Percentiles rank a stretch among this genome's conserved stretches.
Evolutionary conservation across 352 stramenopile genomes (phyloP).

Genomic region (Halophytophthora polymorphica): DNA sequence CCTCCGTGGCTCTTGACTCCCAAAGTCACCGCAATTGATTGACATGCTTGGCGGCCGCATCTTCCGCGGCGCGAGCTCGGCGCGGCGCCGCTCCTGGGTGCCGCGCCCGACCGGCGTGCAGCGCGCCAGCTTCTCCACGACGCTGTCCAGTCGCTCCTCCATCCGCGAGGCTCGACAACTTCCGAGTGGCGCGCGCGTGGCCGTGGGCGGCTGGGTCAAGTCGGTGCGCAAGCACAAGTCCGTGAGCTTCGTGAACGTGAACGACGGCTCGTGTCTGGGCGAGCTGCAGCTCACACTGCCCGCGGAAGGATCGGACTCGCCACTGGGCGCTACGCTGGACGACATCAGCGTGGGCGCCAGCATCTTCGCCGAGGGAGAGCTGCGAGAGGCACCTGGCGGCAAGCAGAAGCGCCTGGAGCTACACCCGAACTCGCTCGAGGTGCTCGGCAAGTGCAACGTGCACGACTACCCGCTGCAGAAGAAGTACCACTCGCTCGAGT

Average conservation of each 20-base stretch:
- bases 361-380: constrained; percentile 86
- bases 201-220: constrained; percentile 91
- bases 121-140: constrained; percentile 18
- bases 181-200: constrained; percentile 37
- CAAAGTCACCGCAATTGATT: constrained; percentile 12
- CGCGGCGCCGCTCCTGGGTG: constrained; percentile 10
- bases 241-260: constrained; percentile 96
- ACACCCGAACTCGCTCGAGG: constrained; percentile 68
- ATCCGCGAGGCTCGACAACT: constrained; percentile 45
- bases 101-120: constrained; percentile 1
- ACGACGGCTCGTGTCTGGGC: constrained; percentile 92
- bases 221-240: constrained; percentile 97
- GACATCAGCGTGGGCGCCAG: constrained; percentile 92
- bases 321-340: constrained; percentile 57
- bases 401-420: constrained; percentile 93
- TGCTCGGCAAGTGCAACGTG: constrained; percentile 91
- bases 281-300: constrained; percentile 91
- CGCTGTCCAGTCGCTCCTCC: constrained; percentile 25
- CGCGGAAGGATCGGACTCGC: constrained; percentile 40
- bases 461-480: constrained; percentile 97
- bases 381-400: constrained; percentile 86
- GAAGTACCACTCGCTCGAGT: constrained; percentile 98
- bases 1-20: too few relatives aligned
- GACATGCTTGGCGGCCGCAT: constrained; percentile 15
- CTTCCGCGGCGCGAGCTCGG: constrained; percentile 6